phyloP scores from a whole-genome alignment of 1,284 basidiomycete species.

The Grifola frondosa region DNA sequence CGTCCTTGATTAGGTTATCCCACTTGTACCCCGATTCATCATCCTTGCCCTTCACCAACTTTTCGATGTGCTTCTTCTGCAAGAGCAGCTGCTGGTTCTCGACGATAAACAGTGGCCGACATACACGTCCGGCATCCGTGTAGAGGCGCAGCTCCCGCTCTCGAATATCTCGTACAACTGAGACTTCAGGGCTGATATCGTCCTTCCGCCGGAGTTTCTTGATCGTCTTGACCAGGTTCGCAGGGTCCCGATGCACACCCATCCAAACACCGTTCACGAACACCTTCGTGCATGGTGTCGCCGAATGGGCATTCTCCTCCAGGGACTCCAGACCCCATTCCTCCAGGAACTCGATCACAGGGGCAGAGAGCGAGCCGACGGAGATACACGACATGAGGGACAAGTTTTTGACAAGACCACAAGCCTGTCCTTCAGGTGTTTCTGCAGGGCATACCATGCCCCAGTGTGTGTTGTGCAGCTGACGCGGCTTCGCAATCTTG shows the following conservation, averaged over 20 bases:
- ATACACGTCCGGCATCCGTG: conserved; percentile 96
- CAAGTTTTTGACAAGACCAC: conserved; percentile 98
- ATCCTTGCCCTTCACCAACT: conserved; percentile 53
- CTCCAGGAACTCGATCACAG: conserved; percentile 97
- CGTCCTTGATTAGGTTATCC: conserved; percentile 83
- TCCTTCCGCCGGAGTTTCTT: conserved; percentile 91
- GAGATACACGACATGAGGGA: conserved; percentile 98
- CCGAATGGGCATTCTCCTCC: conserved; percentile 86
- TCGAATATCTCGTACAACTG: conserved; percentile 95
- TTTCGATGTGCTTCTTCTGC: conserved; percentile 83
- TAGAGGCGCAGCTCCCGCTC: conserved; percentile 94
- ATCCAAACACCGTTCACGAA: conserved; percentile 99
- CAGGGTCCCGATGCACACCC: conserved; percentile 97
- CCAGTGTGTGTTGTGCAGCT: conserved; percentile 99
- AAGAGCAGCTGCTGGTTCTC: conserved; percentile 85
- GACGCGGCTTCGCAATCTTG: conserved; percentile 99
- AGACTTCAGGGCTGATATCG: conserved; percentile 95
- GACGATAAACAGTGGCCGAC: conserved; percentile 96
- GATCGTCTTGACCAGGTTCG: conserved; percentile 90
- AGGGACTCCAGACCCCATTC: conserved; percentile 96
- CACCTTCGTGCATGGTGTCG: conserved; percentile 88
- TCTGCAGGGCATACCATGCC: conserved; percentile 99
- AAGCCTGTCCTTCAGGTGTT: conserved; percentile 99
- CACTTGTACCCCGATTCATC: conserved; percentile 64
- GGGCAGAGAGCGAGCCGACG: conserved; percentile 93